Conservation (phyloP, 352 stramenopile species). For the Pythium guiyangense region DNA sequence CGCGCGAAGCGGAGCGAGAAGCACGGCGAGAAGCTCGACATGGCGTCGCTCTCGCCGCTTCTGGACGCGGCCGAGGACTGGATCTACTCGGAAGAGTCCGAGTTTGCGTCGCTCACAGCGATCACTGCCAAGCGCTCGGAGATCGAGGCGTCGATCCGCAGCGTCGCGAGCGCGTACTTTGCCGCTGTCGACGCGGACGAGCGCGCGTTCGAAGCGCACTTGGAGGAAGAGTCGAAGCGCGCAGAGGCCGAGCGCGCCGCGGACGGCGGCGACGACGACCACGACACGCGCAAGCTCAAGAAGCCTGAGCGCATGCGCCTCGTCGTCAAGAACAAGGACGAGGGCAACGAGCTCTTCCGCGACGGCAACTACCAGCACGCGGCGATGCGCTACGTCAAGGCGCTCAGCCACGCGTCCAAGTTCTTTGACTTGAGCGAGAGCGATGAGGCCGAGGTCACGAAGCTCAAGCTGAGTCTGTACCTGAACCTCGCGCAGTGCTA, state of each 20-base stretch:
- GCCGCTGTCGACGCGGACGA: constrained; percentile 59
- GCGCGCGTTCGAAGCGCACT: constrained; percentile 58
- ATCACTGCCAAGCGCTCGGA: constrained; percentile 47
- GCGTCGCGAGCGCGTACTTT: constrained; percentile 64
- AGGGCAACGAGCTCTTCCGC: constrained; percentile 92
- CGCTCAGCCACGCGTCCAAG: constrained; percentile 87
- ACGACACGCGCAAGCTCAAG: constrained; percentile 91
- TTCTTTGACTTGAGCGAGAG: constrained; percentile 89
- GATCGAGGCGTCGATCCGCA: constrained; percentile 51
- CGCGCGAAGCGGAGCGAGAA: constrained; percentile 67
- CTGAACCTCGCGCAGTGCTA: constrained; percentile 93
- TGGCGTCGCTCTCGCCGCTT: constrained; percentile 45
- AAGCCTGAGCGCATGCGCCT: constrained; percentile 93
- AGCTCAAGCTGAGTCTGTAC: constrained; percentile 88
- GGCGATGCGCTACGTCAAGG: constrained; percentile 88
- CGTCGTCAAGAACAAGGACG: constrained; percentile 94
- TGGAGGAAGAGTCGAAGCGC: constrained; percentile 70
- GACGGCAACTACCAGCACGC: constrained; percentile 88
- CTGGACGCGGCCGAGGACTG: constrained; percentile 87
- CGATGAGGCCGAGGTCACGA: constrained; percentile 84
- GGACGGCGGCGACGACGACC: constrained; percentile 82
- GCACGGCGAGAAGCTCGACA: constrained; percentile 73
- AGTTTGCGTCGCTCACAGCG: constrained; percentile 55
- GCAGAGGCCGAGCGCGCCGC: constrained; percentile 67
- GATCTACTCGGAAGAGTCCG: constrained; percentile 89